A percentile compares a stretch with the other conserved stretches of the same genome.
phyloP scores from a whole-genome alignment of 305 asterid species.

The Lippia alba region DNA sequence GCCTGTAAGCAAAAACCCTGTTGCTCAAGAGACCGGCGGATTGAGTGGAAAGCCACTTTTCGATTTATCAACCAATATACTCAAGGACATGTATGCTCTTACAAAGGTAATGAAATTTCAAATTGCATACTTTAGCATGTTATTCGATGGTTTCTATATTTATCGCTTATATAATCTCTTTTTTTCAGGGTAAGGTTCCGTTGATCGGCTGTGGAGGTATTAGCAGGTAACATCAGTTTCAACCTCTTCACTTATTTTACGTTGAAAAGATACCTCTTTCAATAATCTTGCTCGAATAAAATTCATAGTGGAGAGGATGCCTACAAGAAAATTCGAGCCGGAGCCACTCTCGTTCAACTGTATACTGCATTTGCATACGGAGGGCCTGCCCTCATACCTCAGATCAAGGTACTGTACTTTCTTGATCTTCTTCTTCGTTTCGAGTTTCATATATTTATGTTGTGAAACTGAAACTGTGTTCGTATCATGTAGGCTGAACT shows the following conservation, averaged over 20 bases:
- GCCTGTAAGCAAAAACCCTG: conserved; percentile 56
- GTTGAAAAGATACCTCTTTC: neutral
- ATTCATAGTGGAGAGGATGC: conserved; percentile 89
- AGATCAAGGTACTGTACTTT: conserved; percentile 64
- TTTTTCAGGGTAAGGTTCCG: conserved; percentile 78
- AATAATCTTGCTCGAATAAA: neutral
- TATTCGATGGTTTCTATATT: neutral
- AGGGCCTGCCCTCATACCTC: conserved; percentile 95
- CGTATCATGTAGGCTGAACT: conserved; percentile 65
- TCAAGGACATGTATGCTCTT: conserved; percentile 86
- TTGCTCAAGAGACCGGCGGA: conserved; percentile 85
- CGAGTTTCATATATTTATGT: too few relatives aligned
- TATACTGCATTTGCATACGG: conserved; percentile 96
- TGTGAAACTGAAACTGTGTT: too few relatives aligned
- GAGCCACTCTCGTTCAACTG: conserved; percentile 93
- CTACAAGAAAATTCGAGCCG: conserved; percentile 93
- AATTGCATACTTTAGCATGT: neutral
- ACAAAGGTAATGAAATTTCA: conserved; percentile 67
- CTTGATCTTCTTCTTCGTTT: conserved; percentile 6
- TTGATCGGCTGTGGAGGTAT: conserved; percentile 94
- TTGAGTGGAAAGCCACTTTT: conserved; percentile 95
- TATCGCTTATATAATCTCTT: too few relatives aligned
- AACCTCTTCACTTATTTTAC: conserved; percentile 10
- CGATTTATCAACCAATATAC: conserved; percentile 67
- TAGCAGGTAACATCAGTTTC: conserved; percentile 67